phyloP scores from a whole-genome alignment of 2,329 filamentous ascomycete genomes.

The Apiospora kogelbergensis region DNA sequence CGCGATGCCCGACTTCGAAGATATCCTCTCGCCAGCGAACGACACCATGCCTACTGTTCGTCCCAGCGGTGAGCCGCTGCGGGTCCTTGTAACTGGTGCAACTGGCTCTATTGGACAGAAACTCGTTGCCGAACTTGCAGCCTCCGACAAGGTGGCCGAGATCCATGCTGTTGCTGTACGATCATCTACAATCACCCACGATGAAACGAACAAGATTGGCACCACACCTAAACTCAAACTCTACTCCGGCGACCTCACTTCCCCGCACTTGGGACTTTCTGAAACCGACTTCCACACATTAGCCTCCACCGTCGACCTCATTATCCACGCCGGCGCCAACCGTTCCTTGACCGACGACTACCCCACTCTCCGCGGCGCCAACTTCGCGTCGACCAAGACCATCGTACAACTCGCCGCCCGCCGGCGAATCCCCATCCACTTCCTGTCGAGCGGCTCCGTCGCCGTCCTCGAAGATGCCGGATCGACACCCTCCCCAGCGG shows the following conservation, averaged over 20 bases:
- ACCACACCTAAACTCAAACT: slow-evolving; percentile 29
- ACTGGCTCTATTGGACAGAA: neutral
- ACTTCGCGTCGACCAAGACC: slow-evolving; percentile 30
- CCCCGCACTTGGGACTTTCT: slow-evolving; percentile 38
- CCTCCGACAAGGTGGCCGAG: neutral
- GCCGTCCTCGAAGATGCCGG: slow-evolving; percentile 15
- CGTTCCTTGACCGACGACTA: slow-evolving; percentile 34
- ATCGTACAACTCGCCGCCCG: slow-evolving; percentile 25
- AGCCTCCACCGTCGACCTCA: slow-evolving; percentile 35
- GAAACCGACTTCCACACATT: slow-evolving; percentile 29
- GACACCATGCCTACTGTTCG: neutral
- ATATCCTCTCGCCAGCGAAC: neutral
- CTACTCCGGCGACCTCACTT: slow-evolving; percentile 37
- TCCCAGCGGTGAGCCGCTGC: neutral
- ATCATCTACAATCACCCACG: too few species aligned
- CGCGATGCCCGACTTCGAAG: neutral
- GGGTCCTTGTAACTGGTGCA: neutral
- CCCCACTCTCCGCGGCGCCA: slow-evolving; percentile 24
- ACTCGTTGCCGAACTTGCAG: neutral
- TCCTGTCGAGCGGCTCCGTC: slow-evolving; percentile 28
- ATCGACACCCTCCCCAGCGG: slow-evolving; percentile 20
- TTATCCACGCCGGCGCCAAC: slow-evolving; percentile 51
- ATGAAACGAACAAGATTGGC: too few species aligned
- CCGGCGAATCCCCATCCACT: slow-evolving; percentile 33
- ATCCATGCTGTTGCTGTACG: neutral